A percentile compares a stretch with the other conserved stretches of the same genome.
Conservation (phyloP, 2,329 filamentous ascomycete species). For the Pyrenophora teres region DNA sequence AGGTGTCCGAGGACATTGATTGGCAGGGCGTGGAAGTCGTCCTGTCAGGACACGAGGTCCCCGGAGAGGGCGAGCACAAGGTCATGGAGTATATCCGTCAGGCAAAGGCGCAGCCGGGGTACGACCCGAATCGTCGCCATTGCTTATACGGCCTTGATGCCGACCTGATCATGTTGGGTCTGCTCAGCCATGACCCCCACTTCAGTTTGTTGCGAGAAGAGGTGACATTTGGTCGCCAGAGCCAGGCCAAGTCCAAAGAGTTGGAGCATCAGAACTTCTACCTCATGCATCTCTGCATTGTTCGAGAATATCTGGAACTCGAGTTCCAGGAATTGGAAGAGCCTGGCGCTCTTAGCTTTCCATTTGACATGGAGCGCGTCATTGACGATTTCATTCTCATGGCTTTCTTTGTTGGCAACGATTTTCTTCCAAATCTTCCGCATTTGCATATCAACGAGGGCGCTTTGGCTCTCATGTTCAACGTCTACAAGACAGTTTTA, state of each 20-base stretch:
- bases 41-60: conserved; percentile 95
- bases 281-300: conserved; percentile 94
- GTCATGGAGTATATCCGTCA: conserved; percentile 99
- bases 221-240: conserved; percentile 91
- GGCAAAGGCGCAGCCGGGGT: conserved; percentile 91
- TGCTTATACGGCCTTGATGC: conserved; percentile 97
- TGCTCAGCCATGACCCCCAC: conserved; percentile 96
- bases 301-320: conserved; percentile 93
- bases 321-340: conserved; percentile 93
- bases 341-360: conserved; percentile 71
- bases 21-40: conserved; percentile 98
- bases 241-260: conserved; percentile 89
- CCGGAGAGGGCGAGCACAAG: conserved; percentile 98
- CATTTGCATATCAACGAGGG: conserved; percentile 98
- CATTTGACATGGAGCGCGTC: conserved; percentile 91
- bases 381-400: conserved; percentile 99
- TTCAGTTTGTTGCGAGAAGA: conserved; percentile 97
- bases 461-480: conserved; percentile 95
- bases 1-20: conserved; percentile 93
- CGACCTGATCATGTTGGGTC: conserved; percentile 96
- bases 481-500: conserved; percentile 88
- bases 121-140: conserved; percentile 91
- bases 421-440: conserved; percentile 96
- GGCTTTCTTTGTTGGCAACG: conserved; percentile 99
- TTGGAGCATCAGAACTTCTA: conserved; percentile 99